Conservation (phyloP, 1,284 basidiomycete species). For the Leccinum subspadiceum region DNA sequence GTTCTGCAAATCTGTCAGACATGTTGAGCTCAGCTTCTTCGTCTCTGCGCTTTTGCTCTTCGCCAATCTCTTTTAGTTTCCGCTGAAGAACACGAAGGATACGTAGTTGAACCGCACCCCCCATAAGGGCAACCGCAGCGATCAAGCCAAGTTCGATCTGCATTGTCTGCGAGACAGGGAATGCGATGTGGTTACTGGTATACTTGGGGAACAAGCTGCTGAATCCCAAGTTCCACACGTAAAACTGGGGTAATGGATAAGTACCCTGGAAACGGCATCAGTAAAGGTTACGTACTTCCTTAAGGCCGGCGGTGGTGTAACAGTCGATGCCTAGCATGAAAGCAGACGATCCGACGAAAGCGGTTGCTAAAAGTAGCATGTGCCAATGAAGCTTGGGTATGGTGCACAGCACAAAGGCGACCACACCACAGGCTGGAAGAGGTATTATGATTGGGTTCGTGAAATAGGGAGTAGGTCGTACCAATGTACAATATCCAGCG, state of each 20-base stretch:
- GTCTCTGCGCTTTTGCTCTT: constrained; percentile 72
- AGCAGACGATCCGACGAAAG: constrained; percentile 88
- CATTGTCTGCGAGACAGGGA: constrained; percentile 88
- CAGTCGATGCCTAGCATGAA: constrained; percentile 94
- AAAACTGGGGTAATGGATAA: constrained; percentile 59
- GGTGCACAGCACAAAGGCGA: constrained; percentile 62
- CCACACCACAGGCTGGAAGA: constrained; percentile 49
- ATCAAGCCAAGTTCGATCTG: constrained; percentile 90
- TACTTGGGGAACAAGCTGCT: constrained; percentile 75
- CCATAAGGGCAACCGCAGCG: constrained; percentile 79
- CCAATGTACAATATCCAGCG: constrained; percentile 90
- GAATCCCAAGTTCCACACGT: constrained; percentile 93
- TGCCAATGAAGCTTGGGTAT: constrained; percentile 77
- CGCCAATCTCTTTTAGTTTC: constrained; percentile 76
- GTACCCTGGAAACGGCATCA: neutral
- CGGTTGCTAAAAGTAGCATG: constrained; percentile 78
- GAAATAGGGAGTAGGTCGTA: constrained; percentile 29
- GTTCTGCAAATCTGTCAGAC: constrained; percentile 65
- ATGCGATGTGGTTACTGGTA: constrained; percentile 62
- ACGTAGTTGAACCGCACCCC: constrained; percentile 86
- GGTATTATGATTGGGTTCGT: constrained; percentile 20
- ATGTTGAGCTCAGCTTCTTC: constrained; percentile 76
- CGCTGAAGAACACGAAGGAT: constrained; percentile 77
- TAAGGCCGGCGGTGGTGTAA: constrained; percentile 85
- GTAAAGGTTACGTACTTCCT: constrained; percentile 61